phyloP scores from a whole-genome alignment of 345 rosid species.

The Gossypium rotundifolium region DNA sequence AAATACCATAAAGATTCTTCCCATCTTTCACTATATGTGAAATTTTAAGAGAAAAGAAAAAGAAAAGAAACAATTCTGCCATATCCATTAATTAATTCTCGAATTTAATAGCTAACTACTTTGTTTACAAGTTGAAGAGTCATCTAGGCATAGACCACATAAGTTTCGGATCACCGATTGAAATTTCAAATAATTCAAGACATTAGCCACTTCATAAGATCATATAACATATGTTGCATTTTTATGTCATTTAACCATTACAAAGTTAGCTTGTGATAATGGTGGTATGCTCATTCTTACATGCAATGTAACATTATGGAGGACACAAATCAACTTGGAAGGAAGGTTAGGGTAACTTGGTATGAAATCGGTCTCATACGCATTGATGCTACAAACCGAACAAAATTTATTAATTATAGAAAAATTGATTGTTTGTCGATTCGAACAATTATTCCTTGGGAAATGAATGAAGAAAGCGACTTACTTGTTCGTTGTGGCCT shows the following conservation, averaged over 20 bases:
- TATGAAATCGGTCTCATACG: constrained; percentile 56
- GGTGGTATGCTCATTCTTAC: constrained; percentile 37
- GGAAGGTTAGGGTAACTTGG: constrained; percentile 77
- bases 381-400: constrained; percentile 75
- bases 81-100: not conserved
- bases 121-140: constrained; percentile 70
- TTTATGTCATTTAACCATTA: not conserved
- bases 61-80: not conserved
- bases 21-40: not conserved
- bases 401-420: constrained; percentile 3
- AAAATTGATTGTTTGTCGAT: constrained; percentile 15
- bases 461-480: constrained; percentile 19
- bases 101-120: constrained; percentile 43
- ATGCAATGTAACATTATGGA: too few relatives aligned
- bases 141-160: constrained; percentile 79
- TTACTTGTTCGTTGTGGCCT: constrained; percentile 94
- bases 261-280: not conserved
- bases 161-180: constrained; percentile 62
- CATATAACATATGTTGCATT: not conserved
- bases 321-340: constrained; percentile 60
- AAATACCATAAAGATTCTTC: constrained; percentile 11
- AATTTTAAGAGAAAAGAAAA: not conserved
- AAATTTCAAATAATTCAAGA: constrained; percentile 8
- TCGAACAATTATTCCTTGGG: not conserved
- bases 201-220: not conserved